These are phyloP conservation scores for Podila horticola DNA, from an alignment of 192 early-diverging fungal genomes.

Conservation along the genomic window DNA sequence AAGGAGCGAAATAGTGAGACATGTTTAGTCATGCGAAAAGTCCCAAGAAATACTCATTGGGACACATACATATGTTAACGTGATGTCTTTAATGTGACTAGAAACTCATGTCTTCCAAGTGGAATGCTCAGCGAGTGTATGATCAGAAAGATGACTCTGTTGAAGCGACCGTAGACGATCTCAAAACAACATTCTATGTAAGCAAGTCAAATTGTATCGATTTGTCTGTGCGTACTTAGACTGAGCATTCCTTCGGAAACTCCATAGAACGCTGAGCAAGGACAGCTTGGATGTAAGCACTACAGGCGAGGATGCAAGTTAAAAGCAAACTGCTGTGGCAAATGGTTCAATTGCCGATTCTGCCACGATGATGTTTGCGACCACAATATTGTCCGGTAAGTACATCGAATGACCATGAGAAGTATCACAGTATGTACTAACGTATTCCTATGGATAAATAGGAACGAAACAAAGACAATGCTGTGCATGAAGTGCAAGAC, in stretches of 20 bases:
- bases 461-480: slow-evolving; percentile 77
- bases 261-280: slow-evolving; percentile 61
- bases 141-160: slow-evolving; percentile 9
- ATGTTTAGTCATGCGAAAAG: neutral
- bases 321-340: slow-evolving; percentile 83
- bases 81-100: neutral
- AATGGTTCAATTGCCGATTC: slow-evolving; percentile 84
- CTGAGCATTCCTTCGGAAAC: neutral
- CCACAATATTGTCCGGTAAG: slow-evolving; percentile 78
- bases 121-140: slow-evolving; percentile 16
- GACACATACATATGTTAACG: neutral
- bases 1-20: too few relatives aligned
- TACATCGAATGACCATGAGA: too few relatives aligned
- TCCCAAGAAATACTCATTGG: neutral
- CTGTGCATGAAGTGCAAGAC: slow-evolving; percentile 92
- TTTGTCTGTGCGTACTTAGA: neutral
- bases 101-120: slow-evolving; percentile 49
- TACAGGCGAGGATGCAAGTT: slow-evolving; percentile 81
- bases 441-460: slow-evolving; percentile 1
- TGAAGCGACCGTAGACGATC: slow-evolving; percentile 59
- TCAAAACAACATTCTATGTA: slow-evolving; percentile 59
- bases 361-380: slow-evolving; percentile 86
- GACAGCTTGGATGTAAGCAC: slow-evolving; percentile 81
- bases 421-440: neutral
- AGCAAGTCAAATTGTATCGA: slow-evolving; percentile 1